phyloP scores from a whole-genome alignment of 2,329 filamentous ascomycete genomes.

The Niveomyces coronatus region DNA sequence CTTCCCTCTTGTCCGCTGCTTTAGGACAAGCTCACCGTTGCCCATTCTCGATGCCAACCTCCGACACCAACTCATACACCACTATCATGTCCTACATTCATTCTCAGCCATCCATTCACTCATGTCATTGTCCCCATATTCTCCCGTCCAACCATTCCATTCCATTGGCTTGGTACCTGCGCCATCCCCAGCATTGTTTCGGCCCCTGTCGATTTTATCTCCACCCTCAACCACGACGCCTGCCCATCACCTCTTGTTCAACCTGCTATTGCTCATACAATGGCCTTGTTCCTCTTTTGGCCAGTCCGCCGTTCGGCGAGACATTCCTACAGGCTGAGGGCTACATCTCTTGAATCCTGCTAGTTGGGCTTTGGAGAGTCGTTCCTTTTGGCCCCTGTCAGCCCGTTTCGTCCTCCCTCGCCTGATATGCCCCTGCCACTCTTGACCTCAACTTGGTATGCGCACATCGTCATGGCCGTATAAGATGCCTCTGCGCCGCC shows the following conservation, averaged over 20 bases:
- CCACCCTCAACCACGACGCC: neutral
- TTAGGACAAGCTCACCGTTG: neutral
- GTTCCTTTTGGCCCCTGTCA: slow-evolving; percentile 16
- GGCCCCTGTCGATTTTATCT: neutral
- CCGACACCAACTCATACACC: too few species aligned
- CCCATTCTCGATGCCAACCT: neutral
- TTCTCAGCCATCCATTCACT: neutral
- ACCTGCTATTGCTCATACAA: neutral
- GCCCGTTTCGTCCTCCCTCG: slow-evolving; percentile 9
- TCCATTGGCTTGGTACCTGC: slow-evolving; percentile 1
- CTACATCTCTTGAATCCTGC: slow-evolving; percentile 4
- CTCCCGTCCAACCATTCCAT: too few species aligned
- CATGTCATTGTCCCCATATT: too few species aligned
- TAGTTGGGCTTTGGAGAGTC: slow-evolving; percentile 21
- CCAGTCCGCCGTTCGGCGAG: too few species aligned
- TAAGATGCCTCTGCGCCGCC: slow-evolving; percentile 8
- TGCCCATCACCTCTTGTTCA: neutral
- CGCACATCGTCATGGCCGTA: slow-evolving; percentile 5
- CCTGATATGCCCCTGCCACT: too few species aligned
- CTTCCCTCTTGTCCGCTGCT: neutral
- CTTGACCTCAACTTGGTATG: slow-evolving; percentile 8
- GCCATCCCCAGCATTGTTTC: slow-evolving; percentile 6
- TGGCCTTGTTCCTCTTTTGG: slow-evolving; percentile 19
- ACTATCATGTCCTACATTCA: too few species aligned
- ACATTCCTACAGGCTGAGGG: too few species aligned